Evolutionary conservation across 768 basidiomycete genomes (phyloP).

Genomic region (Russula ochroleuca): DNA sequence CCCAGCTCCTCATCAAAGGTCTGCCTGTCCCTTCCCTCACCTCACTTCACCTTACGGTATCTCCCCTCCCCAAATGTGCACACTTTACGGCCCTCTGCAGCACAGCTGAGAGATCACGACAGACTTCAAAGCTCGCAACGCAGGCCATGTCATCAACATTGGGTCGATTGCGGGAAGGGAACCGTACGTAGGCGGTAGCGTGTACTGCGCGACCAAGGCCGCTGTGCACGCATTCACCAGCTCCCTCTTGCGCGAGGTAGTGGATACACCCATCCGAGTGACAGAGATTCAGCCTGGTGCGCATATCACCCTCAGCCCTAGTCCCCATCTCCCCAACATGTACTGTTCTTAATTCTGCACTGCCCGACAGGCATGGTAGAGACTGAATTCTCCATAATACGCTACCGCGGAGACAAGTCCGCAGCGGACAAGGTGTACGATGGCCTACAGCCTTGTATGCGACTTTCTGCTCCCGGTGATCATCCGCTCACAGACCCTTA

Average conservation of each 20-base stretch:
- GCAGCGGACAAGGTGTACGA: constrained; percentile 89
- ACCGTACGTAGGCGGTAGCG: constrained; percentile 83
- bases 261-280: constrained; percentile 89
- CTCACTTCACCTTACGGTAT: too few relatives aligned
- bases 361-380: constrained; percentile 66
- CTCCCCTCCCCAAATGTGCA: constrained; percentile 30
- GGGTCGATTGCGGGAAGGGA: constrained; percentile 78
- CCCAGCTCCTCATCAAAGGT: constrained; percentile 53
- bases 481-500: constrained; percentile 32
- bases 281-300: constrained; percentile 90
- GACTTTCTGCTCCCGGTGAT: background rate
- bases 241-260: constrained; percentile 78
- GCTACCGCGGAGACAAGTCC: constrained; percentile 78
- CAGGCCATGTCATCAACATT: constrained; percentile 90
- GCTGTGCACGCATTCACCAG: constrained; percentile 85
- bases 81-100: constrained; percentile 37
- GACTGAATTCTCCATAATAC: constrained; percentile 88
- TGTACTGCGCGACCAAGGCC: constrained; percentile 90
- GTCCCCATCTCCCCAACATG: constrained; percentile 7
- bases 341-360: constrained; percentile 1
- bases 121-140: constrained; percentile 39
- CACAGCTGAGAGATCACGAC: constrained; percentile 7
- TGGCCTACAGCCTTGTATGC: constrained; percentile 79
- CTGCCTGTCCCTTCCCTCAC: background rate
- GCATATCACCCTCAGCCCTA: constrained; percentile 17